Evolutionary conservation across 352 stramenopile species (phyloP), one percentile per base, ranked within the genome.

Genomic region (Elongisporangium anandrum): DNA sequence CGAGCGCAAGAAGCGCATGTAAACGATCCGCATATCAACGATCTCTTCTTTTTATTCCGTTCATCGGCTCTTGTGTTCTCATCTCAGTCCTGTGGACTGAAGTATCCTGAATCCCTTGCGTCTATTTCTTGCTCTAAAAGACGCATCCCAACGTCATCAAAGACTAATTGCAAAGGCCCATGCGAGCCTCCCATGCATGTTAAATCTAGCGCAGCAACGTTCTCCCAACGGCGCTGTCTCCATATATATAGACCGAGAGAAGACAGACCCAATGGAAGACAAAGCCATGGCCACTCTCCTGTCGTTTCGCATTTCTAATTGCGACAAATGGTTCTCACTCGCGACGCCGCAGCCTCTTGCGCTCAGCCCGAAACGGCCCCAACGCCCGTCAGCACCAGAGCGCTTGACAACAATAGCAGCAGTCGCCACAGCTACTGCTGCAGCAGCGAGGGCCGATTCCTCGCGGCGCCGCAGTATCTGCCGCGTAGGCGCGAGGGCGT

Each of bases 1-100:
- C 54, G 83, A 92, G 60, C 78, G 82, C 55, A 90, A 89, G 75
- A 92, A 92, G 69, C 80, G 81, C 60, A 87, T 87, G 77, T 41
- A 41, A 41, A 15, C 9, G 29, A 4, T 8, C 6, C 9, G 4
- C 29, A 8, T 15, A 15, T 41, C 24, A 13, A 41, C 9, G 5
- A 41, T 41, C 4, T 41, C 7, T 7, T 13, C 9, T 15, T 41
- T 41, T 41, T 41, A 41, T 41, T 41, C 9, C 29, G 5, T 41
- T 41, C 9, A 4, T 41, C 29, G 9, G 29, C 29, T n/a, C n/a
- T n/a, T n/a, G n/a, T n/a, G n/a, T n/a, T n/a, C n/a, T n/a, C n/a
- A n/a, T n/a, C n/a, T n/a, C n/a, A n/a, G n/a, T n/a, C n/a, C n/a
- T n/a, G n/a, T n/a, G n/a, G n/a, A n/a, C n/a, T n/a, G 9, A 2